Conservation (phyloP, 2,329 filamentous ascomycete genomes). For the Trichoderma sp. region DNA sequence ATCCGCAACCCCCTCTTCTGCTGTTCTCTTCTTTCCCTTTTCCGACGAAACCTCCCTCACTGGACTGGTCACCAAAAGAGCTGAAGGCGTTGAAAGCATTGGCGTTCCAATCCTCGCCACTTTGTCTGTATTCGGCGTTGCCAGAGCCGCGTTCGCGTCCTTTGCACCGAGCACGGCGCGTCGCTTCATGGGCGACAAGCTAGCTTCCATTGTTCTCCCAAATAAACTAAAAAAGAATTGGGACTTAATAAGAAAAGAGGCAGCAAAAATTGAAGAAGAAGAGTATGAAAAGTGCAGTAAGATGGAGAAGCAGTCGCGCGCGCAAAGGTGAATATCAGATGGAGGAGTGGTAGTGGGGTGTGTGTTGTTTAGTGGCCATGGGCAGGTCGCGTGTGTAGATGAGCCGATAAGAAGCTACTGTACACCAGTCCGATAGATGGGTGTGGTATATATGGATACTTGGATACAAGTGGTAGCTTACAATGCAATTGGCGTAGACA, state of each 20-base stretch:
- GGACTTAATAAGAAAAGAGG: neutral
- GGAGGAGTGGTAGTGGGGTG: neutral
- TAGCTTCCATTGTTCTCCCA: conserved; percentile 17
- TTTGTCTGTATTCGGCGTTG: conserved; percentile 16
- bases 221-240: neutral
- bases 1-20: conserved; percentile 35
- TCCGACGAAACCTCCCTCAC: conserved; percentile 27
- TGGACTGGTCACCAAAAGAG: conserved; percentile 28
- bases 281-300: conserved; percentile 15
- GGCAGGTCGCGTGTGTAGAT: neutral
- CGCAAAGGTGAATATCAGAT: neutral
- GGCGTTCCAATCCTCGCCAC: neutral
- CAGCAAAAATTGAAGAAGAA: neutral
- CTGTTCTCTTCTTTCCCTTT: conserved; percentile 35
- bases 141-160: conserved; percentile 46
- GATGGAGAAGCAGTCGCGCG: conserved; percentile 23
- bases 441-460: neutral
- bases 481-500: neutral
- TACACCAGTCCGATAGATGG: neutral
- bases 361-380: neutral
- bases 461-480: neutral
- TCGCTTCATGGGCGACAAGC: conserved; percentile 46
- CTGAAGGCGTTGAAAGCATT: conserved; percentile 11
- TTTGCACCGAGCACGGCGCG: conserved; percentile 52
- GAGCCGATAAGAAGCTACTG: neutral